phyloP scores from a whole-genome alignment of 495 filamentous ascomycete species.

The Massariosphaeria phaeospora region DNA sequence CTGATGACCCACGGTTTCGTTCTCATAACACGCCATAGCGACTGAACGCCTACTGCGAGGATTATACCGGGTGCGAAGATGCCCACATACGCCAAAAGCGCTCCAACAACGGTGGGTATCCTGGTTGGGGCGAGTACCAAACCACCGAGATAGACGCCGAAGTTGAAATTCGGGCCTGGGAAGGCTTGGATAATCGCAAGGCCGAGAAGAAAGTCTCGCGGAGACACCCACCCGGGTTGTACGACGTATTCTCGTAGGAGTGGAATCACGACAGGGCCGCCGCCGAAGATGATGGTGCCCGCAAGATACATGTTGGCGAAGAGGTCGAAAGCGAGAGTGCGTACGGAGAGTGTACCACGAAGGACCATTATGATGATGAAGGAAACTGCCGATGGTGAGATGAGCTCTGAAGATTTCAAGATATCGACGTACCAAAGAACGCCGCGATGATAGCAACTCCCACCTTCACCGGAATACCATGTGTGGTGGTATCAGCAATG shows the following conservation, averaged over 20 bases:
- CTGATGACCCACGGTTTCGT: conserved; percentile 51
- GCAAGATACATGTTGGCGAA: conserved; percentile 81
- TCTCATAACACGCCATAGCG: conserved; percentile 61
- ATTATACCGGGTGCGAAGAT: conserved; percentile 71
- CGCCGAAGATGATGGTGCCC: conserved; percentile 86
- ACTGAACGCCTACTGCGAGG: conserved; percentile 61
- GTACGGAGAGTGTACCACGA: conserved; percentile 45
- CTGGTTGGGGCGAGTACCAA: conserved; percentile 48
- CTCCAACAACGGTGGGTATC: conserved; percentile 49
- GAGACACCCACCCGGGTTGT: conserved; percentile 69
- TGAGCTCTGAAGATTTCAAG: background rate
- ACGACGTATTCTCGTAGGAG: conserved; percentile 76
- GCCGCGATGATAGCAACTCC: conserved; percentile 47
- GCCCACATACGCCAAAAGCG: conserved; percentile 60
- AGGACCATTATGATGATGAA: conserved; percentile 59
- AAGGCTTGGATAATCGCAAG: conserved; percentile 80
- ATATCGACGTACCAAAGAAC: conserved; percentile 49
- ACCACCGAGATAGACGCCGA: conserved; percentile 70
- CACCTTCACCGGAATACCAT: conserved; percentile 43
- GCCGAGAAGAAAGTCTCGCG: conserved; percentile 76
- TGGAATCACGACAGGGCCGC: conserved; percentile 80
- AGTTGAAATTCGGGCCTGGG: conserved; percentile 85
- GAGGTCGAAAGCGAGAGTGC: conserved; percentile 53
- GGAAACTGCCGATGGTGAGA: conserved; percentile 20
- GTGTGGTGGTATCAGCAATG: conserved; percentile 20